These are phyloP conservation scores for Paraphaeosphaeria sporulosa DNA, from an alignment of 2,329 filamentous ascomycete species.

Conservation along the genomic window DNA sequence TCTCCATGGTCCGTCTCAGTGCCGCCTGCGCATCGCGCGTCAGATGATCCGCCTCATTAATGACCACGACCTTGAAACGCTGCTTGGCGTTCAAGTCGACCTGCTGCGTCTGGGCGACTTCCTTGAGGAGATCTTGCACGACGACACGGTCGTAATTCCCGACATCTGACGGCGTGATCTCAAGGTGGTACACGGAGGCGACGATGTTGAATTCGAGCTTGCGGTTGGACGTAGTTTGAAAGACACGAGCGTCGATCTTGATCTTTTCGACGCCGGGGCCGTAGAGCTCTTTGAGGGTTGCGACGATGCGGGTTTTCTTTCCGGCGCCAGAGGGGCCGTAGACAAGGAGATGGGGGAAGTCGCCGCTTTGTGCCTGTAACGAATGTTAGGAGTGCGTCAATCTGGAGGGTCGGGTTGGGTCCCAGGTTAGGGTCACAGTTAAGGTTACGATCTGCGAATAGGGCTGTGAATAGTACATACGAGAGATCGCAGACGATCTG, in stretches of 20 bases:
- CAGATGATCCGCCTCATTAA: slow-evolving; percentile 97
- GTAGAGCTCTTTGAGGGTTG: slow-evolving; percentile 93
- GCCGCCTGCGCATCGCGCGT: slow-evolving; percentile 95
- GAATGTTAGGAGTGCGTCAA: slow-evolving; percentile 14
- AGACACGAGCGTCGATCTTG: slow-evolving; percentile 97
- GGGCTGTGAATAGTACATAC: slow-evolving; percentile 59
- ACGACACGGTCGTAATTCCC: slow-evolving; percentile 97
- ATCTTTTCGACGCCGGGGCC: slow-evolving; percentile 99
- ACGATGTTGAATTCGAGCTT: slow-evolving; percentile 99
- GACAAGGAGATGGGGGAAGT: slow-evolving; percentile 96
- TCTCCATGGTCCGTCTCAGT: slow-evolving; percentile 95
- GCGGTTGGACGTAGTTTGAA: slow-evolving; percentile 93
- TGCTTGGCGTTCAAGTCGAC: slow-evolving; percentile 93
- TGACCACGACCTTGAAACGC: slow-evolving; percentile 97
- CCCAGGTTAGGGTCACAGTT: not conserved
- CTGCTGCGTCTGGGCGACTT: slow-evolving; percentile 98
- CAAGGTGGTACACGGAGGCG: slow-evolving; percentile 94
- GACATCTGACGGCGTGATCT: slow-evolving; percentile 97
- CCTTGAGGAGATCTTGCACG: slow-evolving; percentile 92
- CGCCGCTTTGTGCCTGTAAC: slow-evolving; percentile 86
- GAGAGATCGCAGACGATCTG: slow-evolving; percentile 82
- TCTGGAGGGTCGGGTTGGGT: not conserved
- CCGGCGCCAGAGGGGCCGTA: slow-evolving; percentile 96
- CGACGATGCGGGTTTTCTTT: slow-evolving; percentile 96
- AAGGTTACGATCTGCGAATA: not conserved